Conservation (phyloP, 148 eudicot species). For the Spergularia marina region DNA sequence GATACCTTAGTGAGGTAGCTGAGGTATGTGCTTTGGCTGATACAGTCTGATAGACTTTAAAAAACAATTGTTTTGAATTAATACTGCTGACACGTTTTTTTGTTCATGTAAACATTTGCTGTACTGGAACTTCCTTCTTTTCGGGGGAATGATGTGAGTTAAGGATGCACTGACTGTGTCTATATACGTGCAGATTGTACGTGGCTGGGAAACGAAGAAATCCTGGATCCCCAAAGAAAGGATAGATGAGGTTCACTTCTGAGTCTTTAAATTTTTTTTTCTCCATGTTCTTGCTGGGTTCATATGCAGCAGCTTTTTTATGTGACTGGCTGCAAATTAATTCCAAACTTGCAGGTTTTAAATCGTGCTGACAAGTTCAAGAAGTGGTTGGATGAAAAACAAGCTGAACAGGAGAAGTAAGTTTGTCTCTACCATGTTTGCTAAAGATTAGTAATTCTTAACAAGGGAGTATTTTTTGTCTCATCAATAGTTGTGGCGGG, state of each 20-base stretch:
- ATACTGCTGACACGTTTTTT: neutral
- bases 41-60: neutral
- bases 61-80: neutral
- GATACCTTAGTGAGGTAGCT: constrained; percentile 58
- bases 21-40: constrained; percentile 46
- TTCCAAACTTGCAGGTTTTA: constrained; percentile 45
- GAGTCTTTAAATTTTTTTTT: constrained; percentile 11
- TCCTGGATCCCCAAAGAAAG: constrained; percentile 84
- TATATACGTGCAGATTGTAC: constrained; percentile 49
- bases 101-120: neutral
- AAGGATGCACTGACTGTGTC: constrained; percentile 2
- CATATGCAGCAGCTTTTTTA: neutral
- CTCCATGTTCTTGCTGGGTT: neutral
- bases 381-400: constrained; percentile 81
- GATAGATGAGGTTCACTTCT: constrained; percentile 65
- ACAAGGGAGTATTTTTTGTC: neutral
- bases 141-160: neutral
- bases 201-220: constrained; percentile 73
- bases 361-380: constrained; percentile 61
- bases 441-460: neutral
- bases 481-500: neutral
- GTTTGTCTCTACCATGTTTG: constrained; percentile 5
- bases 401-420: constrained; percentile 79
- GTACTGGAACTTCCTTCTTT: neutral
- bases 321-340: neutral